phyloP scores from a whole-genome alignment of 176 grass and related monocot species.

The Aegilops longissima region DNA sequence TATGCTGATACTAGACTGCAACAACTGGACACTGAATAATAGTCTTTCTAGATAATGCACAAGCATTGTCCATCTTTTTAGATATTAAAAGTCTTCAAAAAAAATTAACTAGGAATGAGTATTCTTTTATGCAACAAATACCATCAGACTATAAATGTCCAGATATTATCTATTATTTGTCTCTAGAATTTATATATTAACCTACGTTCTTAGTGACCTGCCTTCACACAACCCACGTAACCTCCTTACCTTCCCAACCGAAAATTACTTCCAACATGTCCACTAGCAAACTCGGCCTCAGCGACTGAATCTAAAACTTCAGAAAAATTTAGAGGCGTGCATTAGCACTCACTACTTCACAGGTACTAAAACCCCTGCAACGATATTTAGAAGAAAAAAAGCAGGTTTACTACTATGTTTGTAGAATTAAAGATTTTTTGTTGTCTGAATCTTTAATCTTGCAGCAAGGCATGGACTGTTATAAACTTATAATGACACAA shows the following conservation, averaged over 20 bases:
- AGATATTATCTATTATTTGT: slow-evolving; percentile 10
- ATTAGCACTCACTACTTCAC: slow-evolving; percentile 42
- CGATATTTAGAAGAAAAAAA: not conserved
- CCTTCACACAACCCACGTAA: not conserved
- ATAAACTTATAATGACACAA: not conserved
- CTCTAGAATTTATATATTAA: not conserved
- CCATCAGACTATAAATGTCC: not conserved
- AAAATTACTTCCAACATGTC: slow-evolving; percentile 38
- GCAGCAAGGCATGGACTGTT: not conserved
- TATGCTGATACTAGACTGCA: not conserved
- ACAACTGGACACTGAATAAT: not conserved
- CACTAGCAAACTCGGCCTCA: slow-evolving; percentile 35
- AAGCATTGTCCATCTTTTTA: not conserved
- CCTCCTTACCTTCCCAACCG: slow-evolving; percentile 32
- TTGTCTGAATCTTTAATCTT: slow-evolving; percentile 5
- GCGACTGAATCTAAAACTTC: slow-evolving; percentile 15
- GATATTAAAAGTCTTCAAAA: not conserved
- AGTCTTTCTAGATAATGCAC: not conserved
- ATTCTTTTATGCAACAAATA: not conserved
- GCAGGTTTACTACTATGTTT: not conserved
- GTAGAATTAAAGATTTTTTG: not conserved
- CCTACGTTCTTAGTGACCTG: slow-evolving; percentile 1
- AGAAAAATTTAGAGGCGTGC: slow-evolving; percentile 38
- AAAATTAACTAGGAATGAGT: not conserved
- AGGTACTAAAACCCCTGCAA: slow-evolving; percentile 3